Percentiles rank a stretch among this genome's conserved stretches.
Evolutionary conservation across 2,329 filamentous ascomycete species (phyloP).

Genomic region (Aspergillus viridinutans): DNA sequence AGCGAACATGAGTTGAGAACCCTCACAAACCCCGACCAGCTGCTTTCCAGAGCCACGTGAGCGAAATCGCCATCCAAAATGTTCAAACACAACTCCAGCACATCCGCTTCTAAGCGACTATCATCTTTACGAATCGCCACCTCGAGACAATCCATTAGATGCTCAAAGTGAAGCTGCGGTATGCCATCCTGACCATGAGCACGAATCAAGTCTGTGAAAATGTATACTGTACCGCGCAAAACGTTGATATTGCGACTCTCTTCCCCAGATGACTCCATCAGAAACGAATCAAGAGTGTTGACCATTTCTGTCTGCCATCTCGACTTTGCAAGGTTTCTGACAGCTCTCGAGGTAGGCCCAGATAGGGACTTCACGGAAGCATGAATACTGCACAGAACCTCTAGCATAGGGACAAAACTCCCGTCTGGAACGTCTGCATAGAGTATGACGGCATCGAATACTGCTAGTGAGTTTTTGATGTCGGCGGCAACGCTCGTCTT

Average conservation of each 20-base stretch:
- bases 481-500: slow-evolving; percentile 39
- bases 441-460: slow-evolving; percentile 41
- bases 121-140: slow-evolving; percentile 34
- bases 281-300: slow-evolving; percentile 32
- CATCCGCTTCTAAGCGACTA: slow-evolving; percentile 36
- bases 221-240: slow-evolving; percentile 37
- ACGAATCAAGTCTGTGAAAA: slow-evolving; percentile 39
- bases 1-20: slow-evolving; percentile 34
- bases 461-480: slow-evolving; percentile 39
- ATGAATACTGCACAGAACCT: slow-evolving; percentile 43
- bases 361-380: slow-evolving; percentile 41
- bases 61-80: slow-evolving; percentile 37
- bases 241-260: slow-evolving; percentile 38
- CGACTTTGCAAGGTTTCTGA: slow-evolving; percentile 40
- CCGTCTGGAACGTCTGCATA: slow-evolving; percentile 37
- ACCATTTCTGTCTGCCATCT: slow-evolving; percentile 37
- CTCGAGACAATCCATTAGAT: slow-evolving; percentile 33
- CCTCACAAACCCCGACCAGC: slow-evolving; percentile 32
- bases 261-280: slow-evolving; percentile 31
- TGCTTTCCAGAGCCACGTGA: slow-evolving; percentile 25
- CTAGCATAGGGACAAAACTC: slow-evolving; percentile 35
- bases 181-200: slow-evolving; percentile 38
- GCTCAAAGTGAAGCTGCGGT: slow-evolving; percentile 34
- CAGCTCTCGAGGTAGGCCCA: slow-evolving; percentile 40
- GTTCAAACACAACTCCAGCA: slow-evolving; percentile 39